Evolutionary conservation across 1,139 yeast species (phyloP), one percentile per base, ranked within the genome.

Genomic region (Geotrichum macrosporum): DNA sequence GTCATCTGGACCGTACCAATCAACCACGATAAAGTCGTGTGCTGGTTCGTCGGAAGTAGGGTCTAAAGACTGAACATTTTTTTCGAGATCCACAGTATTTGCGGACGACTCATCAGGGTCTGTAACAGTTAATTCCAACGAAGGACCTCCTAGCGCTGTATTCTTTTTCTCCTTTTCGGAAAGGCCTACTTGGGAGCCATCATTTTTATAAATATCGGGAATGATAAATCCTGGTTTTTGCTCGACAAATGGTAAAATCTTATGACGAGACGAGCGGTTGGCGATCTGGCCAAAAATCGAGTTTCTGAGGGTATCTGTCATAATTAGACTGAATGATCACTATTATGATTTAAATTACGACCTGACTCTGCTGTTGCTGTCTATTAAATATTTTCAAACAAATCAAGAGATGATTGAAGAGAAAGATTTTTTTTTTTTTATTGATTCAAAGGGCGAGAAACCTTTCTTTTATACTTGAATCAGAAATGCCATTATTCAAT

Each of bases 1-100:
- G 55, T 79, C 84, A 48, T 73, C 70, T 0, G 68, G 72, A 3
- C 76, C 73, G 46, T 74, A 75, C 78, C 77, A 75, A 18, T 51
- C 59, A 3, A 65, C 69, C 13, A 47, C 39, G 10, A 39, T 46
- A 27, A 13, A 47, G 21, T 35, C 34, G 16, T 24, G 5, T 46
- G 40, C 31, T 34, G 41, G 20, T 42, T 29, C 15, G 42, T 30
- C 2, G 27, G 34, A 13, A n/a, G 30, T 9, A 39, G 36, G 16
- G 10, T 18, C 16, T 26, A 24, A 33, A 12, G 16, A 22, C 26
- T 26, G 8, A 10, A 31, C 6, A 5, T 13, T 3, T 5, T 31
- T 15, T 16, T 40, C 32, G 22, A 33, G 9, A 29, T 40, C 38
- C 10, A 19, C 27, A 24, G 27, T 10, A 24, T 24, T 24, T 24